Evolutionary conservation across 2,329 filamentous ascomycete genomes (phyloP).

Genomic region (Ilyonectria destructans): DNA sequence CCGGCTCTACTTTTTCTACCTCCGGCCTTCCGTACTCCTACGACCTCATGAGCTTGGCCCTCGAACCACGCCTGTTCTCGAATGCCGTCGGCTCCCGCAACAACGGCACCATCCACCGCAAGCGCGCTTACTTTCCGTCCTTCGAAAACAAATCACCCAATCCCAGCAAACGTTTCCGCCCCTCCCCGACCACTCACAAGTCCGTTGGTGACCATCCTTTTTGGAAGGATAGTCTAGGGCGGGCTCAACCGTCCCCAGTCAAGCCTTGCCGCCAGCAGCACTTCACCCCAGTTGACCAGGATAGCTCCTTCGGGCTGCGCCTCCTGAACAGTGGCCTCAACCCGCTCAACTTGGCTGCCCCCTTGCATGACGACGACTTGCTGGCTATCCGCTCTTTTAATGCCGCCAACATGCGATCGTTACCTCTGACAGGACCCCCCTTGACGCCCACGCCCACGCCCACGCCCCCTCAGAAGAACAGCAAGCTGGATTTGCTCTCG

Average conservation of each 20-base stretch:
- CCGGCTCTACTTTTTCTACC: conserved; percentile 88
- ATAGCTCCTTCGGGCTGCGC: conserved; percentile 82
- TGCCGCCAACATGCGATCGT: conserved; percentile 77
- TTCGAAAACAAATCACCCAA: conserved; percentile 72
- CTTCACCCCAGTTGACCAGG: conserved; percentile 80
- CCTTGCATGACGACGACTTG: conserved; percentile 87
- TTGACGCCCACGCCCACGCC: no score
- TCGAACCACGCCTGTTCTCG: conserved; percentile 88
- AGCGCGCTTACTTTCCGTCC: conserved; percentile 74
- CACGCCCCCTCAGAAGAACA: conserved; percentile 83
- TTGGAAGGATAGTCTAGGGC: conserved; percentile 81
- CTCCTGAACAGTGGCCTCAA: conserved; percentile 75
- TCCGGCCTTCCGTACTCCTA: conserved; percentile 82
- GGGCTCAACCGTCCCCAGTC: conserved; percentile 90
- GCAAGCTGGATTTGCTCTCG: conserved; percentile 79
- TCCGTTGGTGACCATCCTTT: conserved; percentile 72
- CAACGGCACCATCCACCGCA: conserved; percentile 76
- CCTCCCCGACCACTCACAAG: conserved; percentile 73
- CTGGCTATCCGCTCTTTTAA: conserved; percentile 84
- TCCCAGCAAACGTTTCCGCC: conserved; percentile 79
- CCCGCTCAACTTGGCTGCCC: conserved; percentile 73
- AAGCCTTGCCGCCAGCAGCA: conserved; percentile 82
- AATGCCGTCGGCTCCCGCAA: conserved; percentile 83
- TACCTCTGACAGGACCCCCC: conserved; percentile 82
- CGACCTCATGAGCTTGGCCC: conserved; percentile 85